phyloP scores from a whole-genome alignment of 441 rosid genomes.

The Eruca vesicaria region DNA sequence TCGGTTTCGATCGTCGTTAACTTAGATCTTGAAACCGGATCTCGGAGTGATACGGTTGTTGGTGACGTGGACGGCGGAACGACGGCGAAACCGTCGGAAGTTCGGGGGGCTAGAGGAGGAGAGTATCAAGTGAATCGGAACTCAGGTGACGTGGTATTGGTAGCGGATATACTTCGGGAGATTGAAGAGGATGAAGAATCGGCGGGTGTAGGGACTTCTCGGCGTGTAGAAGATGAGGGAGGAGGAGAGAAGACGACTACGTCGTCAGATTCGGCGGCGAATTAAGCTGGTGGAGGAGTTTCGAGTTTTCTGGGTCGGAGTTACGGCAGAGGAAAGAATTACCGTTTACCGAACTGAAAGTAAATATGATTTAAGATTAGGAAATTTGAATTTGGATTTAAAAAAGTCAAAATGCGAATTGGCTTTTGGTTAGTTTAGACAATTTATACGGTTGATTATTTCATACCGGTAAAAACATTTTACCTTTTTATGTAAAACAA shows the following conservation, averaged over 20 bases:
- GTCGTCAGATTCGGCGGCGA: background rate
- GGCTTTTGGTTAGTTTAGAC: background rate
- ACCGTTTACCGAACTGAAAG: slow-evolving; percentile 32
- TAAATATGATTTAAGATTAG: background rate
- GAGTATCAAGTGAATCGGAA: slow-evolving; percentile 36
- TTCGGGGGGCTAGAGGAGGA: background rate
- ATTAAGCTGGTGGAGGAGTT: slow-evolving; percentile 29
- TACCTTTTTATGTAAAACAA: background rate
- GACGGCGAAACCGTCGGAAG: slow-evolving; percentile 31
- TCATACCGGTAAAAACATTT: background rate
- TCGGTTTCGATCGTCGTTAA: slow-evolving; percentile 27
- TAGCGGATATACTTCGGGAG: slow-evolving; percentile 43
- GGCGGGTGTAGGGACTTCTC: slow-evolving; percentile 8
- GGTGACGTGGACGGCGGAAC: background rate
- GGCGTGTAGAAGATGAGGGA: slow-evolving; percentile 27
- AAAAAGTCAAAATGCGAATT: slow-evolving; percentile 16
- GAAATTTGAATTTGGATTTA: background rate
- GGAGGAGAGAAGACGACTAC: slow-evolving; percentile 19
- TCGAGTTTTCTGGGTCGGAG: slow-evolving; percentile 32
- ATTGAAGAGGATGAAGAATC: slow-evolving; percentile 32
- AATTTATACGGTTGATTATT: background rate
- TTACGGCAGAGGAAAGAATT: slow-evolving; percentile 41
- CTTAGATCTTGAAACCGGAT: slow-evolving; percentile 35
- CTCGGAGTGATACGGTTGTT: slow-evolving; percentile 23
- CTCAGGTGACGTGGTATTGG: slow-evolving; percentile 31